Base-by-base conservation (phyloP, 169 alveolate species). In the Amoebophrya sp. region DNA sequence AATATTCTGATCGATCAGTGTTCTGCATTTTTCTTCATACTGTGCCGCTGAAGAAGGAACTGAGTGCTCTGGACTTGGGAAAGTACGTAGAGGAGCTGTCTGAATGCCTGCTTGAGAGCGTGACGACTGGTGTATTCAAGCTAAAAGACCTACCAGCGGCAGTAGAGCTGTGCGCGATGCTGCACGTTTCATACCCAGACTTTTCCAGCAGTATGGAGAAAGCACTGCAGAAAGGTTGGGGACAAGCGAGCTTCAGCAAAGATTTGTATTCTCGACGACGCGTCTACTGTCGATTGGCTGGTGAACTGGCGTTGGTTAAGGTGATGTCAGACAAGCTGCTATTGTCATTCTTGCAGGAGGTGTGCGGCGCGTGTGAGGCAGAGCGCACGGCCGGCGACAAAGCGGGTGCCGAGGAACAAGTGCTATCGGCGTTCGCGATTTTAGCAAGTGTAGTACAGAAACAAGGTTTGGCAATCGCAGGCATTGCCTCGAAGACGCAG, bases 21-120 rank as follows among this genome's bases (percentile, higher is more conserved):
- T n/a, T n/a, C n/a, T n/a, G n/a, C n/a, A n/a, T n/a, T n/a, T n/a
- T n/a, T n/a, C n/a, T n/a, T n/a, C n/a, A n/a, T n/a, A n/a, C n/a
- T n/a, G n/a, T n/a, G n/a, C n/a, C 65, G 65, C 65, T 65, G 83
- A 65, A 65, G 26, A 65, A 65, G 83, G 83, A 65, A 6, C 83
- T 65, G 36, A 36, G 2, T 10, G 26, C 33, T 10, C 83, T 65
- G 36, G 83, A 65, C 83, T 36, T 65, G 36, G 33, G 36, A 6
- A 65, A 65, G 26, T 65, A 65, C 83, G 33, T 65, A 10, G 83
- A 65, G 83, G 83, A 65, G 83, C 83, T 65, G 36, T 6, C 83
- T 6, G 83, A 65, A 18, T 65, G 83, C 83, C n/a, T 65, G 39
- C 2, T 65, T 29, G 83, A 65, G 33, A 26, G 36, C 36, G 83